A percentile compares a stretch with the other conserved stretches of the same genome.
These are phyloP conservation scores for Didymella glomerata DNA, from an alignment of 2,329 filamentous ascomycete species.

Conservation along the genomic window DNA sequence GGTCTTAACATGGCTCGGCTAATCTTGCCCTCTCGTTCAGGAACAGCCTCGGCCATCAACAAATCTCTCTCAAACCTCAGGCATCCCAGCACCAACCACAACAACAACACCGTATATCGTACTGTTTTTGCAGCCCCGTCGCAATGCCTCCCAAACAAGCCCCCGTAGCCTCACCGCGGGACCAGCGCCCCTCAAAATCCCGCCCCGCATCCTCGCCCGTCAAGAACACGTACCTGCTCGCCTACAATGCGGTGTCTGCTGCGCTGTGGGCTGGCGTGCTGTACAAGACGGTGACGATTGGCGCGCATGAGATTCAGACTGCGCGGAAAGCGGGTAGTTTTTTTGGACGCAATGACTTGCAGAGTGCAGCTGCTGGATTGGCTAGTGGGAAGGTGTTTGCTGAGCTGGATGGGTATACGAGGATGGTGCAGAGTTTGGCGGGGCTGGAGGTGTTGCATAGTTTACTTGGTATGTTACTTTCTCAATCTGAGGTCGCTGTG, in stretches of 20 bases:
- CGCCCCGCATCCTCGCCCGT: constrained; percentile 22
- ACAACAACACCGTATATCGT: neutral
- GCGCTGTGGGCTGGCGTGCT: constrained; percentile 82
- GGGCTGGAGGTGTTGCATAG: constrained; percentile 85
- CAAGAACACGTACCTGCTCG: constrained; percentile 71
- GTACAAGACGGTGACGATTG: constrained; percentile 69
- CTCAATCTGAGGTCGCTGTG: neutral
- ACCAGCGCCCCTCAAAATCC: constrained; percentile 7
- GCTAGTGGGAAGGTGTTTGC: constrained; percentile 63
- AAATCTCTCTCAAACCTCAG: constrained; percentile 16
- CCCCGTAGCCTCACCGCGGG: constrained; percentile 3
- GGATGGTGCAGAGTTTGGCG: constrained; percentile 85
- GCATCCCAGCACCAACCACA: constrained; percentile 1
- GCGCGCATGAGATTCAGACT: constrained; percentile 33
- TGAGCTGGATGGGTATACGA: constrained; percentile 71
- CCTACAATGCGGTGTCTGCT: constrained; percentile 84
- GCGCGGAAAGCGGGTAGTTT: constrained; percentile 27
- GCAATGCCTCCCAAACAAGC: constrained; percentile 34
- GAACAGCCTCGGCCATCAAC: constrained; percentile 19
- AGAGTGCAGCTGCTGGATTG: constrained; percentile 28
- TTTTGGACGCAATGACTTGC: constrained; percentile 22
- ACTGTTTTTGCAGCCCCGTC: neutral
- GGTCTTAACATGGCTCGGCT: constrained; percentile 9
- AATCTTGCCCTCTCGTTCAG: neutral
- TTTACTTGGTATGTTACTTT: constrained; percentile 67